A percentile compares a stretch with the other conserved stretches of the same genome.
These are phyloP conservation scores for Talaromyces sp. DNA, from an alignment of 2,329 filamentous ascomycete genomes.

Conservation along the genomic window DNA sequence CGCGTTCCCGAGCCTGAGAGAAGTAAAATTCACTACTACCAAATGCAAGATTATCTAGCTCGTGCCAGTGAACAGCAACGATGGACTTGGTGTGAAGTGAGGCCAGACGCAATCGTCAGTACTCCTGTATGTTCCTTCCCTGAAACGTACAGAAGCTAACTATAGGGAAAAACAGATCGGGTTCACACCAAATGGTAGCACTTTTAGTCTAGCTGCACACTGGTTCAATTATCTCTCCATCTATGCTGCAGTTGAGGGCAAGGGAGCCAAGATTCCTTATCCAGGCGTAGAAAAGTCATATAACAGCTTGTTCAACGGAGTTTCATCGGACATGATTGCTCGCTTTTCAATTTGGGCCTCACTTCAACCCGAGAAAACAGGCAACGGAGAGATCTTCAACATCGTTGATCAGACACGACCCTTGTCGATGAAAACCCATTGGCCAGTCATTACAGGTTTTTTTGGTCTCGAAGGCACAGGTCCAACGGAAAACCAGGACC, in stretches of 20 bases:
- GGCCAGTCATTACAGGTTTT: slow-evolving; percentile 23
- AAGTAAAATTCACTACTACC: slow-evolving; percentile 26
- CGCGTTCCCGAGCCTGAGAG: slow-evolving; percentile 22
- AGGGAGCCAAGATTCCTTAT: slow-evolving; percentile 13
- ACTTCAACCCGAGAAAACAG: slow-evolving; percentile 18
- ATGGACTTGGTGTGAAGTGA: slow-evolving; percentile 34
- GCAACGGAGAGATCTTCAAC: slow-evolving; percentile 21
- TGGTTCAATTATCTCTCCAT: slow-evolving; percentile 26
- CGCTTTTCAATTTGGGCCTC: slow-evolving; percentile 25
- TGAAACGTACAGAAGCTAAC: not conserved
- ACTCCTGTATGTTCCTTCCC: not conserved
- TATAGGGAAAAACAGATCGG: slow-evolving; percentile 15
- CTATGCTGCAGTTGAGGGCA: slow-evolving; percentile 12
- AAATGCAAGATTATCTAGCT: slow-evolving; percentile 15
- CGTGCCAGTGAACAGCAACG: slow-evolving; percentile 17
- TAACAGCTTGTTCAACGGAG: slow-evolving; percentile 20
- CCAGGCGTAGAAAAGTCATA: slow-evolving; percentile 20
- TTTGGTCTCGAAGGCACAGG: slow-evolving; percentile 24
- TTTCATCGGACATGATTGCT: slow-evolving; percentile 21
- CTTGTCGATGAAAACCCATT: slow-evolving; percentile 20
- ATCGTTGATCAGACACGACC: slow-evolving; percentile 20
- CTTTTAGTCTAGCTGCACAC: slow-evolving; percentile 23
- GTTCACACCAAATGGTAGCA: slow-evolving; percentile 24
- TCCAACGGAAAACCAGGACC: slow-evolving; percentile 6
- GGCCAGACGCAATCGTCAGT: slow-evolving; percentile 22